Evolutionary conservation across 805 yeast genomes (phyloP).

Genomic region (Priceomyces fermenticarens): DNA sequence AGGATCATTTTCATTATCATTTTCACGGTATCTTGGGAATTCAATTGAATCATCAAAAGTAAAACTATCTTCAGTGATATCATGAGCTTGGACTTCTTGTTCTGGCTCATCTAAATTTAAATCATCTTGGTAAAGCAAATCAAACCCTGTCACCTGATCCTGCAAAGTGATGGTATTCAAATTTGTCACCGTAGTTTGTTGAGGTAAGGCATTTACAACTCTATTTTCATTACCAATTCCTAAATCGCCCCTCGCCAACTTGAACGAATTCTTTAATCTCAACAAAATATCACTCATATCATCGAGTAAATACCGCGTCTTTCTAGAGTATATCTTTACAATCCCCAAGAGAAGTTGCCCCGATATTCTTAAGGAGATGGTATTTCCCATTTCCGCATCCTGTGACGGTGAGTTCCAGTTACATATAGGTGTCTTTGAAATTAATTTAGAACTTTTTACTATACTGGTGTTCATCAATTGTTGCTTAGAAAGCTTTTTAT

Average conservation of each 20-base stretch:
- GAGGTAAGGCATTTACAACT: conserved; percentile 56
- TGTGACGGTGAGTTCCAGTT: conserved; percentile 8
- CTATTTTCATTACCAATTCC: conserved; percentile 19
- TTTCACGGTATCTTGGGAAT: conserved; percentile 48
- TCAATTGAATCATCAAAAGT: conserved; percentile 61
- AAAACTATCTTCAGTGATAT: conserved; percentile 31
- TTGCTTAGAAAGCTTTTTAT: conserved; percentile 67
- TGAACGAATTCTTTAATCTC: conserved; percentile 67
- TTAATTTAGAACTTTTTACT: conserved; percentile 41
- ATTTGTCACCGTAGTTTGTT: conserved; percentile 58
- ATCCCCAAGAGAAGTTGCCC: conserved; percentile 87
- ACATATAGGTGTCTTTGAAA: conserved; percentile 60
- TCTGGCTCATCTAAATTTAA: conserved; percentile 31
- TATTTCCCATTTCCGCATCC: conserved; percentile 35
- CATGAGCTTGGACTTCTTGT: conserved; percentile 17
- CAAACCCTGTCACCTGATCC: conserved; percentile 78
- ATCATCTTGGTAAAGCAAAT: conserved; percentile 67
- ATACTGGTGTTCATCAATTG: conserved; percentile 74
- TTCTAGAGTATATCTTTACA: conserved; percentile 79
- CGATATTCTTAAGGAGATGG: conserved; percentile 75
- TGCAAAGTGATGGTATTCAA: conserved; percentile 59
- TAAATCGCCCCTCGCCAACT: conserved; percentile 32
- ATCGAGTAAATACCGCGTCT: conserved; percentile 77
- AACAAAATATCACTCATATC: conserved; percentile 77
- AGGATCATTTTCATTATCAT: conserved; percentile 18